Conservation (phyloP, 148 eudicot genomes). For the Rhododendron molle region DNA sequence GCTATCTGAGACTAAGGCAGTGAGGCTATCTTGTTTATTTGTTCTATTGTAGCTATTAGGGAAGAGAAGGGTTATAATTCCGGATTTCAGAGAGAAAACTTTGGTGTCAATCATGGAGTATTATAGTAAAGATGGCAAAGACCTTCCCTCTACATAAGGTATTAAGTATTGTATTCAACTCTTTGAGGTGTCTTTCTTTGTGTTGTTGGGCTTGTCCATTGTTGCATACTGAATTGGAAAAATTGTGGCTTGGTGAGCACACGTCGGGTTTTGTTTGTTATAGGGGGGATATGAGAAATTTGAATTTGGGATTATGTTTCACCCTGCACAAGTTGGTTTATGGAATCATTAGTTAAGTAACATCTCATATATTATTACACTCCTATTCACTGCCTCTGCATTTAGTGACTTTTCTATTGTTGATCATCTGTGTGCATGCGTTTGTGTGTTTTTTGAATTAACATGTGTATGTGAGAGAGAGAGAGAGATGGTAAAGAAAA, state of each 20-base stretch:
- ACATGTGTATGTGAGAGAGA: not conserved
- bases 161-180: not conserved
- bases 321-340: not conserved
- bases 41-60: conserved; percentile 51
- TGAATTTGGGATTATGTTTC: not conserved
- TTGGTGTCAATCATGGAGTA: conserved; percentile 88
- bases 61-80: conserved; percentile 77
- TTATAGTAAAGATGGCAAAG: conserved; percentile 77
- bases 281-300: not conserved
- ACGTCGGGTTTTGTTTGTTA: not conserved
- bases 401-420: not conserved
- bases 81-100: conserved; percentile 77
- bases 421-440: not conserved
- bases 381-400: not conserved
- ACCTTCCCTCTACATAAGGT: conserved; percentile 84
- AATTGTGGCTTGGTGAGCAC: not conserved
- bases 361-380: too few relatives aligned
- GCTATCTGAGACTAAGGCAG: not conserved
- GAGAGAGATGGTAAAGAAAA: not conserved
- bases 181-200: not conserved
- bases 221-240: not conserved
- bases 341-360: not conserved
- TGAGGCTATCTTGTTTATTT: not conserved
- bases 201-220: not conserved
- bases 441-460: not conserved